Conservation (phyloP, 495 filamentous ascomycete species). For the Penicillium canariense region DNA sequence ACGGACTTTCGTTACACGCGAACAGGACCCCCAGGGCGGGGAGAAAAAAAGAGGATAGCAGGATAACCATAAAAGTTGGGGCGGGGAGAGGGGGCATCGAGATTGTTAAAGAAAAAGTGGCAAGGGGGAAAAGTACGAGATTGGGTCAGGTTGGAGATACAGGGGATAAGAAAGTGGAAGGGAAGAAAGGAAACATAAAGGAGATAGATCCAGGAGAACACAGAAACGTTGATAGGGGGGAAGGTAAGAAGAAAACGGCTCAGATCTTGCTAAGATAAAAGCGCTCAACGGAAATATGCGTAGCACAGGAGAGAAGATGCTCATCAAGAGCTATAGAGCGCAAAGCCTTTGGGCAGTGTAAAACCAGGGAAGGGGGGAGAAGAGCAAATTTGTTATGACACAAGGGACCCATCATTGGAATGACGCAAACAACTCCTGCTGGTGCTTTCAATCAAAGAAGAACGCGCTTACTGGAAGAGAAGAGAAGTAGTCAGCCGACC, state of each 20-base stretch:
- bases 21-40: conserved; percentile 32
- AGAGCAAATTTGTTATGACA: conserved; percentile 45
- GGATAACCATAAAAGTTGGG: conserved; percentile 6
- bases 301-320: conserved; percentile 43
- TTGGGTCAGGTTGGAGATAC: conserved; percentile 6
- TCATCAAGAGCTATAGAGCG: conserved; percentile 48
- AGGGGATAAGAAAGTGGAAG: conserved; percentile 13
- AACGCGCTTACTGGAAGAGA: conserved; percentile 41
- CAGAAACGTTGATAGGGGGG: conserved; percentile 11
- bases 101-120: conserved; percentile 6
- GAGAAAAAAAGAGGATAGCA: conserved; percentile 16
- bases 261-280: conserved; percentile 47
- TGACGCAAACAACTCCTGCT: conserved; percentile 48
- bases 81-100: conserved; percentile 16
- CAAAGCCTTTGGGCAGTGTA: conserved; percentile 18
- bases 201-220: conserved; percentile 18
- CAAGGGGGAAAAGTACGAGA: conserved; percentile 12
- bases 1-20: conserved; percentile 41
- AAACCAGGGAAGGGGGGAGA: conserved; percentile 23
- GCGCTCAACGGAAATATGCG: conserved; percentile 50
- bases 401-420: conserved; percentile 47
- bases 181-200: conserved; percentile 10
- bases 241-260: conserved; percentile 24
- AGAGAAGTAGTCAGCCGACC: conserved; percentile 30
- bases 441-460: conserved; percentile 47